These are phyloP conservation scores for Penicillium vulpinum DNA, from an alignment of 2,329 filamentous ascomycete genomes.

Conservation along the genomic window DNA sequence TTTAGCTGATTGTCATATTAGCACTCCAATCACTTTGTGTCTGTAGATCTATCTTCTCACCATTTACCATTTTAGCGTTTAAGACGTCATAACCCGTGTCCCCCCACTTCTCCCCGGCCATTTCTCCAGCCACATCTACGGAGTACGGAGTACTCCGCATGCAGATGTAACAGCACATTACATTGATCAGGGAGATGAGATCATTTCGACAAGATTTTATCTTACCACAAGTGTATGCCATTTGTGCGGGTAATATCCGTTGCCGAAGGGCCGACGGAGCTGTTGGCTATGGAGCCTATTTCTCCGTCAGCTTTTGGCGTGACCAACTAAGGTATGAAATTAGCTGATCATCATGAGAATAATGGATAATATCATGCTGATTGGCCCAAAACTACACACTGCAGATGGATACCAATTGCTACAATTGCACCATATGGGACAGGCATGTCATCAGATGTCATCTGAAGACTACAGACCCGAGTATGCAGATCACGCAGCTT, in stretches of 20 bases:
- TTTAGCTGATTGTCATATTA: neutral
- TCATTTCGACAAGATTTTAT: neutral
- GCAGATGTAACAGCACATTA: too few species aligned
- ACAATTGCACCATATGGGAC: neutral
- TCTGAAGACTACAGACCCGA: neutral
- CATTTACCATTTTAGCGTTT: conserved; percentile 4
- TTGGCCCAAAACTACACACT: neutral
- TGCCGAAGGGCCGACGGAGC: conserved; percentile 11
- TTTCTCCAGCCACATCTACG: neutral
- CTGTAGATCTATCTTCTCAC: neutral
- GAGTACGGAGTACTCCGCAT: neutral
- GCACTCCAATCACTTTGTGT: too few species aligned
- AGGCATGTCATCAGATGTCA: neutral
- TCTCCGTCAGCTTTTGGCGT: conserved; percentile 3
- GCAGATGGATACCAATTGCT: neutral
- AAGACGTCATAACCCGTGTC: neutral
- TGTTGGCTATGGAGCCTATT: conserved; percentile 9
- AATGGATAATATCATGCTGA: neutral
- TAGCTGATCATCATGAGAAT: conserved; percentile 12
- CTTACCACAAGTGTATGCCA: neutral
- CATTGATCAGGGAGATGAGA: neutral
- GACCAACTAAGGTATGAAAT: neutral
- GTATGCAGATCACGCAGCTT: neutral
- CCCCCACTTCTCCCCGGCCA: neutral
- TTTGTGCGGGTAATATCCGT: conserved; percentile 7